Evolutionary conservation across 192 early-diverging fungal genomes (phyloP), one percentile per base, ranked within the genome.

Genomic region (Coemansia sp.): DNA sequence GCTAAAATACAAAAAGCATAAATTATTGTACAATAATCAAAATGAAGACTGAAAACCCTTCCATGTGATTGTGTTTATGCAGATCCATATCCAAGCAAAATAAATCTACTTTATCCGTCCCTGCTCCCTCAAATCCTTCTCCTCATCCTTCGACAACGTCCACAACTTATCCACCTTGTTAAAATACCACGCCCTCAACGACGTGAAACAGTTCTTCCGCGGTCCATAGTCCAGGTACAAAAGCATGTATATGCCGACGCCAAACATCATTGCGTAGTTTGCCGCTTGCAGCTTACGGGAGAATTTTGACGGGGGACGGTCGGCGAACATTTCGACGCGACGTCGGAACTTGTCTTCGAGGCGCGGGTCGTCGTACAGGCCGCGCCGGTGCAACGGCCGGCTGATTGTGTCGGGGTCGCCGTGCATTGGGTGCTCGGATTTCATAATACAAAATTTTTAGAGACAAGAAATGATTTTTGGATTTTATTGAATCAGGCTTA

Each of bases 231-330:
- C 72, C 63, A 73, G 60, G 27, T 74, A 80, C 11, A 80, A 41
- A 23, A 74, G 68, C 65, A 71, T 74, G 24, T 80, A 80, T 5
- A 69, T 49, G 47, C 77, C 77, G 38, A 68, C 72, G 25, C 65
- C 69, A 65, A 80, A 69, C 77, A 80, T 80, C 57, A 71, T 62
- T 23, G 65, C 41, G 43, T 80, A 74, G 65, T 70, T 80, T 27
- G 71, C n/a, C 2, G 47, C 77, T 50, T 80, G 77, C 43, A 80
- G 58, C 4, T 66, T 51, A 25, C 77, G 72, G 15, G 77, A 74
- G 29, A 74, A 47, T 56, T 58, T 73, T 17, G 72, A 74, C 12
- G 77, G 77, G 21, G 77, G 77, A 1, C 65, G 56, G 12, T 65
- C 50, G 19, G 29, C 71, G 9, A 80, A 62, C 22, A 72, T 67